Evolutionary conservation across 169 alveolate genomes (phyloP).

Genomic region (Amoebophrya sp.): DNA sequence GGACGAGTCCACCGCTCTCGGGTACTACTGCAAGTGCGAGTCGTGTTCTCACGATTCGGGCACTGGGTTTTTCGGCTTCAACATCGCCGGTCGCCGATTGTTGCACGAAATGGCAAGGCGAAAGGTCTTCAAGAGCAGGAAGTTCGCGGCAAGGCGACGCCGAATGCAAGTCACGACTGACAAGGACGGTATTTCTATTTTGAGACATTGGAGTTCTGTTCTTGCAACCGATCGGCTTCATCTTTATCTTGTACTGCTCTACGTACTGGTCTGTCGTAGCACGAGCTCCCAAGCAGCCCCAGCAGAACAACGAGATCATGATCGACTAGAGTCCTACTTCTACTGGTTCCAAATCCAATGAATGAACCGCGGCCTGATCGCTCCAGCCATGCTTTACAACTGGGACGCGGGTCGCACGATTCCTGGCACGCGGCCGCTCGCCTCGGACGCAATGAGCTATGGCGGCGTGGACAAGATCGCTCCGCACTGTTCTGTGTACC

Average conservation of each 20-base stretch:
- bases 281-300: no score
- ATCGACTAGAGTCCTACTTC: no score
- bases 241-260: no score
- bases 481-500: not conserved
- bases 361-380: no score
- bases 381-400: not conserved
- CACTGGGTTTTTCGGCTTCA: not conserved
- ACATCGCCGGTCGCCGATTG: not conserved
- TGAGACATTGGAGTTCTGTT: no score
- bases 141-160: no score
- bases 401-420: not conserved
- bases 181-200: not conserved
- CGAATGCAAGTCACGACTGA: not conserved
- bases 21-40: not conserved
- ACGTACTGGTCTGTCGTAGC: no score
- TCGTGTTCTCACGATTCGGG: not conserved
- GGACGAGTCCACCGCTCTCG: not conserved
- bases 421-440: not conserved
- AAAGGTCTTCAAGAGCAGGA: not conserved
- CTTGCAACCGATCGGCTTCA: no score
- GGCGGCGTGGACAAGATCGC: not conserved
- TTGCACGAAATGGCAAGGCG: not conserved
- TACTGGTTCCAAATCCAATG: no score
- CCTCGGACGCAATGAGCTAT: not conserved
- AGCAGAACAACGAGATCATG: no score